Base-by-base conservation (phyloP, 1,139 yeast genomes). In the Hyphopichia fennica region DNA sequence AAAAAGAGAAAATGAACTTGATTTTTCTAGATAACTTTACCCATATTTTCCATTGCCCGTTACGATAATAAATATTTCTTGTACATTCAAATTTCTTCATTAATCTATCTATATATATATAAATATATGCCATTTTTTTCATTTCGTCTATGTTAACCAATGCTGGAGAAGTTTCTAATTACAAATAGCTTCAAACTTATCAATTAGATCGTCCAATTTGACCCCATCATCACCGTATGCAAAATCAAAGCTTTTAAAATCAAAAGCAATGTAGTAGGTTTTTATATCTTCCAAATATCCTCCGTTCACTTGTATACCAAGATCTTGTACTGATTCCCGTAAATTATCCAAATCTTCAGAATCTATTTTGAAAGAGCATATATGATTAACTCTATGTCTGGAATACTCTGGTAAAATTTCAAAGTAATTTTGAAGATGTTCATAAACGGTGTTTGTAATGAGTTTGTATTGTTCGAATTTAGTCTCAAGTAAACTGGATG, bases 1-100 rank as follows among this genome's bases (percentile, higher is more conserved):
- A 20, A 19, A 28, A 8, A 34, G 33, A 28, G 34, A 38, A 29
- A 32, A 33, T 11, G 30, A 32, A 16, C 22, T 38, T 11, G 34
- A 31, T 10, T 4, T 6, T 25, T 35, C 37, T 9, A 35, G 25
- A 27, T 35, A 34, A 23, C 13, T 10, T 25, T 25, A n/a, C n/a
- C n/a, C n/a, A n/a, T n/a, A n/a, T n/a, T n/a, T n/a, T n/a, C 14
- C 33, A 33, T 31, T 31, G 17, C 34, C n/a, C 17, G 15, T 31
- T 8, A n/a, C 22, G 15, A 13, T 18, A 3, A 8, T 16, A n/a
- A n/a, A 29, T 15, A 11, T 23, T 23, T 23, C 7, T 11, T 11
- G 27, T 8, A 7, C 34, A 16, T n/a, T 14, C 11, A 5, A 14
- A 30, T 6, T 30, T 14, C 11, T 14, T 30, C 6, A 7, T 7